phyloP scores from a whole-genome alignment of 768 basidiomycete genomes.

The Mycena leptocephala region DNA sequence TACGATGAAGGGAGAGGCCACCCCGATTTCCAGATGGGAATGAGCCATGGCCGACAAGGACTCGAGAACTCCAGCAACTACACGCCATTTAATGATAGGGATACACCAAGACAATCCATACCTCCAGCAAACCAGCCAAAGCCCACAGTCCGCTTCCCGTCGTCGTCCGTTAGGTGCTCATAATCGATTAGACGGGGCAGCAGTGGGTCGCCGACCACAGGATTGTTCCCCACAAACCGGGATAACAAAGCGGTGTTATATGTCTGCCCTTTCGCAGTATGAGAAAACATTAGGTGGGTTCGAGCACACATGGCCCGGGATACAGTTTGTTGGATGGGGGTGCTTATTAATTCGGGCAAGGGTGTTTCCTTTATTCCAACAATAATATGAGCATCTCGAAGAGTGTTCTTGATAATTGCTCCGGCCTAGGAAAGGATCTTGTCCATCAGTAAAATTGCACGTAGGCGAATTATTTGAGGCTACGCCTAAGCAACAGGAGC shows the following conservation, averaged over 20 bases:
- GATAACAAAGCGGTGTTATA: slow-evolving; percentile 90
- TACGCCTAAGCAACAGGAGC: not conserved
- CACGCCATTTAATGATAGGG: not conserved
- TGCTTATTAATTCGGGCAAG: slow-evolving; percentile 70
- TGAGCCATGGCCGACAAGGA: slow-evolving; percentile 86
- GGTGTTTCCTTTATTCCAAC: slow-evolving; percentile 94
- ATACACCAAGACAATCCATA: slow-evolving; percentile 49
- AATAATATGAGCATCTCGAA: slow-evolving; percentile 80
- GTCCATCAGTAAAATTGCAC: slow-evolving; percentile 19
- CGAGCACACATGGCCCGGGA: slow-evolving; percentile 51
- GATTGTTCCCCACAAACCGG: slow-evolving; percentile 63
- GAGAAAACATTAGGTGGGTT: slow-evolving; percentile 94
- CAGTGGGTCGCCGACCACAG: slow-evolving; percentile 17
- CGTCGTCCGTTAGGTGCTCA: slow-evolving; percentile 78
- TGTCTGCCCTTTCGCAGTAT: slow-evolving; percentile 89
- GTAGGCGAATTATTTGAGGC: slow-evolving; percentile 6
- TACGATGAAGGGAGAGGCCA: slow-evolving; percentile 89
- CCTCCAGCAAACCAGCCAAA: slow-evolving; percentile 97
- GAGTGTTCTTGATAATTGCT: slow-evolving; percentile 72
- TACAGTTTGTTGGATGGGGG: slow-evolving; percentile 47
- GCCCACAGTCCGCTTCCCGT: slow-evolving; percentile 85
- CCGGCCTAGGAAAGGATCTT: slow-evolving; percentile 73
- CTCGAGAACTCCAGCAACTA: slow-evolving; percentile 90
- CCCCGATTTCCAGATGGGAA: slow-evolving; percentile 82
- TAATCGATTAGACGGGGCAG: slow-evolving; percentile 84